phyloP scores from a whole-genome alignment of 169 alveolate species.

The Babesia ovata region DNA sequence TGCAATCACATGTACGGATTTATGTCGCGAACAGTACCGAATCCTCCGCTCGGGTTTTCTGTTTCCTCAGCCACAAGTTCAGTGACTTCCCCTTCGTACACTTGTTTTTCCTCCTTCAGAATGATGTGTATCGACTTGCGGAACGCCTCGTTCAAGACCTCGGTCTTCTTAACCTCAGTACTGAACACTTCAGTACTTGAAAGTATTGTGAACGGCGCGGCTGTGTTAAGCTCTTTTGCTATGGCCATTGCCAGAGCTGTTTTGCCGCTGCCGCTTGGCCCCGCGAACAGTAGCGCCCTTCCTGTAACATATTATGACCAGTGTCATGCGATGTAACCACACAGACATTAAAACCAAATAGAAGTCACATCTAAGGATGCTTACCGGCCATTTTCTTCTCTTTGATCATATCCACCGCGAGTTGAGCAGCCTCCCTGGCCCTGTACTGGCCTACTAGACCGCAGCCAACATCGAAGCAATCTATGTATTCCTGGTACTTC shows the following conservation, averaged over 20 bases:
- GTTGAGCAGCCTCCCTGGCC: slow-evolving; percentile 99
- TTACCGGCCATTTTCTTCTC: slow-evolving; percentile 96
- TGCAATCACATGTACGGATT: slow-evolving; percentile 27
- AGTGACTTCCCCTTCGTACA: slow-evolving; percentile 78
- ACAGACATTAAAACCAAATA: slow-evolving; percentile 31
- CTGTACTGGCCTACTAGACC: slow-evolving; percentile 98
- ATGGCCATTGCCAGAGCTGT: slow-evolving; percentile 99
- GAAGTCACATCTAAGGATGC: slow-evolving; percentile 30
- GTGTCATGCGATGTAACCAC: not conserved
- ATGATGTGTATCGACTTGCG: slow-evolving; percentile 98
- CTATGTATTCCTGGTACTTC: slow-evolving; percentile 48
- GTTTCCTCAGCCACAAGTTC: slow-evolving; percentile 81
- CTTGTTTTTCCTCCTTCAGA: slow-evolving; percentile 97
- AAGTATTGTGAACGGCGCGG: slow-evolving; percentile 99
- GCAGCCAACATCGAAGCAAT: slow-evolving; percentile 74
- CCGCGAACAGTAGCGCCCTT: slow-evolving; percentile 84
- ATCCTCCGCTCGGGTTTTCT: slow-evolving; percentile 80
- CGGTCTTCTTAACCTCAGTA: slow-evolving; percentile 99
- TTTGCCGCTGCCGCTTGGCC: slow-evolving; percentile 99
- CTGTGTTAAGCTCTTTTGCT: slow-evolving; percentile 98
- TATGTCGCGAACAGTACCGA: slow-evolving; percentile 35
- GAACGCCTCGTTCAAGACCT: slow-evolving; percentile 98
- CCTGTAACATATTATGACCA: slow-evolving; percentile 45
- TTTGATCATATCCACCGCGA: slow-evolving; percentile 96
- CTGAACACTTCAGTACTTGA: slow-evolving; percentile 99